Conservation (phyloP, 768 basidiomycete genomes). For the Naganishia kalamii region DNA sequence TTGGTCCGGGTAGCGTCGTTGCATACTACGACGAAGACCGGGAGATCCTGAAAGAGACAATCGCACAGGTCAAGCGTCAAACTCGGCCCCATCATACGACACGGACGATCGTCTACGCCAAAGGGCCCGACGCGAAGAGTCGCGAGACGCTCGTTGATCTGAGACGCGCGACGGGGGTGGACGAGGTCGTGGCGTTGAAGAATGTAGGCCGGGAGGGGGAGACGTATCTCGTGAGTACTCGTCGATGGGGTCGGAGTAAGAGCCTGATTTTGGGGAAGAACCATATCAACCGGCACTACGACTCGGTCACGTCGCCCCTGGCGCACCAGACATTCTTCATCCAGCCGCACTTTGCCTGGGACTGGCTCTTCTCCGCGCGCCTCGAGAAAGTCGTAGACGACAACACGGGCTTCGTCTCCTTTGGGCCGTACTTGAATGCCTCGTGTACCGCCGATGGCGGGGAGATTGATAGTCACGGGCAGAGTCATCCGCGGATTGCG, state of each 20-base stretch:
- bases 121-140: conserved; percentile 24
- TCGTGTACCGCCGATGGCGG: conserved; percentile 27
- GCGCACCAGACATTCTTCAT: conserved; percentile 44
- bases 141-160: conserved; percentile 23
- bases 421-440: conserved; percentile 38
- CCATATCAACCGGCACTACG: conserved; percentile 41
- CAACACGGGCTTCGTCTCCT: conserved; percentile 39
- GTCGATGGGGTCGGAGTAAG: background rate
- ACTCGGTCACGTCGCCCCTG: conserved; percentile 23
- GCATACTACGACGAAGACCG: conserved; percentile 38
- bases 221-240: conserved; percentile 43
- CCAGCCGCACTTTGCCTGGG: conserved; percentile 46
- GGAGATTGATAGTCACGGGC: conserved; percentile 34
- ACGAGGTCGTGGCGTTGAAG: conserved; percentile 36
- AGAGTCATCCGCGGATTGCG: conserved; percentile 35
- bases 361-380: conserved; percentile 35
- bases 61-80: conserved; percentile 18
- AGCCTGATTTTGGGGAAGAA: conserved; percentile 18
- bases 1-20: conserved; percentile 29
- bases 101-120: conserved; percentile 40
- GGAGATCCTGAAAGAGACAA: conserved; percentile 23
- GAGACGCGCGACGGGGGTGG: conserved; percentile 21
- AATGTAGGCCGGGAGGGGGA: conserved; percentile 45
- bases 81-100: conserved; percentile 17
- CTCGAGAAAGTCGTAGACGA: conserved; percentile 25